phyloP scores from a whole-genome alignment of 495 filamentous ascomycete species.

The Penicillium herquei region DNA sequence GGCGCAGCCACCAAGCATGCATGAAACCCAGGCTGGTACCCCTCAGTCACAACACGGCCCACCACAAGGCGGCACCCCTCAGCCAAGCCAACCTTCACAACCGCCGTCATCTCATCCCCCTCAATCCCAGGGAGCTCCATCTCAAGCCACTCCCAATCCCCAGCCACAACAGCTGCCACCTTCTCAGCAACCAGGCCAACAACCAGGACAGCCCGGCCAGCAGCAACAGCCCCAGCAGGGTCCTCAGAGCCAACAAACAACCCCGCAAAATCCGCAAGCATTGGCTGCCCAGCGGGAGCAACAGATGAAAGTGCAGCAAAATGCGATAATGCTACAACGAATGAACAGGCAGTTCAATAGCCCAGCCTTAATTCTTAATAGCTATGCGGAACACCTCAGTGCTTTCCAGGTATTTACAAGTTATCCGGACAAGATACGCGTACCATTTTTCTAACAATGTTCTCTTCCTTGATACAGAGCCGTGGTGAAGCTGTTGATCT shows the following conservation, averaged over 20 bases:
- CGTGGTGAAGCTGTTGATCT: conserved; percentile 60
- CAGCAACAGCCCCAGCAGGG: conserved; percentile 42
- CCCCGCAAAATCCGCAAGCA: conserved; percentile 39
- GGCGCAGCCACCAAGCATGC: conserved; percentile 44
- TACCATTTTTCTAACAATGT: not conserved
- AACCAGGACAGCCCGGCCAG: conserved; percentile 35
- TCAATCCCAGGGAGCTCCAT: conserved; percentile 43
- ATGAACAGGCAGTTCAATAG: conserved; percentile 43
- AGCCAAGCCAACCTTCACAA: conserved; percentile 49
- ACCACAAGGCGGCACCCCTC: conserved; percentile 48
- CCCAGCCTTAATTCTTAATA: conserved; percentile 61
- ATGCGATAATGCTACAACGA: conserved; percentile 49
- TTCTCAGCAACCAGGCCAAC: conserved; percentile 40
- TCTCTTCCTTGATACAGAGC: conserved; percentile 39
- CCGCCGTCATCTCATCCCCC: conserved; percentile 37
- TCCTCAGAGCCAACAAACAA: conserved; percentile 38
- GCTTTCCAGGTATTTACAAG: conserved; percentile 54
- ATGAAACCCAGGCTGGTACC: conserved; percentile 47
- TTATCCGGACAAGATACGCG: no score
- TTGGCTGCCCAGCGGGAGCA: conserved; percentile 39
- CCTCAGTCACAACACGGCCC: conserved; percentile 55
- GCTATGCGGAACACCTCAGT: conserved; percentile 70
- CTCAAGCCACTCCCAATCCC: conserved; percentile 46
- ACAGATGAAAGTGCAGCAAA: conserved; percentile 45
- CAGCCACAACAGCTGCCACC: conserved; percentile 49